Percentiles rank a stretch among this genome's conserved stretches.
Evolutionary conservation across 371 early-diverging fungal species (phyloP).

Genomic region (Mortierella sp.): DNA sequence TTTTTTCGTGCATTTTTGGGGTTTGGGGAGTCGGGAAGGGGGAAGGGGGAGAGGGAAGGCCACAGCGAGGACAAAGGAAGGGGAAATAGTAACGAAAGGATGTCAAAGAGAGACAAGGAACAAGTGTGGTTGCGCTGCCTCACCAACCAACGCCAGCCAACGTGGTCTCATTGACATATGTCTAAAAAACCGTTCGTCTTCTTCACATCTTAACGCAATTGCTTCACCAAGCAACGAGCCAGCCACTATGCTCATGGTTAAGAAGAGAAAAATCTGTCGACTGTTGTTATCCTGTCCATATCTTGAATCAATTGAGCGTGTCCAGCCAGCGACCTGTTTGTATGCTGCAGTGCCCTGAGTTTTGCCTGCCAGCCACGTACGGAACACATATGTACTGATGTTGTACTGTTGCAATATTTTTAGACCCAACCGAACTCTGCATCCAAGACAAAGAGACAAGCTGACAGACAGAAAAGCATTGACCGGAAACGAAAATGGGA

Average conservation of each 20-base stretch:
- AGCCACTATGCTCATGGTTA: background rate
- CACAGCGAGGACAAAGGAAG: slow-evolving; percentile 5
- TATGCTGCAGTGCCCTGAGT: background rate
- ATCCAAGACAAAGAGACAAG: background rate
- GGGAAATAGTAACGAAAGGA: background rate
- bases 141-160: background rate
- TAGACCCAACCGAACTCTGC: slow-evolving; percentile 7
- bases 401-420: slow-evolving; percentile 12
- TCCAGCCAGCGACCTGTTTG: slow-evolving; percentile 2
- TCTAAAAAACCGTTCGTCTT: background rate
- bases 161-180: background rate
- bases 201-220: no score
- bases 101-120: background rate
- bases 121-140: background rate
- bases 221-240: background rate
- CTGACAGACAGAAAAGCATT: slow-evolving; percentile 6
- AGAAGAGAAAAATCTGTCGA: background rate
- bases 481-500: background rate
- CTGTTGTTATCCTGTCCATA: no score
- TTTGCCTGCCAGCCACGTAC: background rate
- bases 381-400: background rate
- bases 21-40: background rate
- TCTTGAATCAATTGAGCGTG: no score
- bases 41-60: background rate
- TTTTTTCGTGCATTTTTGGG: background rate